A percentile compares a stretch with the other conserved stretches of the same genome.
phyloP scores from a whole-genome alignment of 768 basidiomycete genomes.

The Naematelia aurantialba region DNA sequence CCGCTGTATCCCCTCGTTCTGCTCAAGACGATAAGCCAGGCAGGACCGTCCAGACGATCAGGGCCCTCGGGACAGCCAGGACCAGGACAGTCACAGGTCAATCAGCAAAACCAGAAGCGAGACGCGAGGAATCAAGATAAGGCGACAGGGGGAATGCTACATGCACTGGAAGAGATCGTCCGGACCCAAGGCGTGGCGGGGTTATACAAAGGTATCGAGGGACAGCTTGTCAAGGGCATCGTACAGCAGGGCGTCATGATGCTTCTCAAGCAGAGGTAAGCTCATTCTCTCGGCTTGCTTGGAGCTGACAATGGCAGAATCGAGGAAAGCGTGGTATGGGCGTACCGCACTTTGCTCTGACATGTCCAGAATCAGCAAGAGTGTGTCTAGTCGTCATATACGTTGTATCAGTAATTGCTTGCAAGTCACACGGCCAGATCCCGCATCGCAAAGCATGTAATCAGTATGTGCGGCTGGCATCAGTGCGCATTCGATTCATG shows the following conservation, averaged over 20 bases:
- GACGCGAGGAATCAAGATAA: neutral
- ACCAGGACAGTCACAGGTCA: neutral
- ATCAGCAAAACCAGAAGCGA: slow-evolving; percentile 1
- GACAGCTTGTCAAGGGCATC: slow-evolving; percentile 38
- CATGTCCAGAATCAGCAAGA: too few relatives aligned
- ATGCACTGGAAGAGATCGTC: slow-evolving; percentile 14
- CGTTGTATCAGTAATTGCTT: too few relatives aligned
- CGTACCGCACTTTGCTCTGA: slow-evolving; percentile 15
- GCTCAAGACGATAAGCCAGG: slow-evolving; percentile 30
- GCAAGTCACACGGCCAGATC: too few relatives aligned
- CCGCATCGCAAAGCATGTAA: neutral
- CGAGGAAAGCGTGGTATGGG: slow-evolving; percentile 27
- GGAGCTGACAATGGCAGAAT: slow-evolving; percentile 22
- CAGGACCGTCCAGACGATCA: neutral
- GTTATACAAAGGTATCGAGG: slow-evolving; percentile 38
- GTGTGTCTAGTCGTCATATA: too few relatives aligned
- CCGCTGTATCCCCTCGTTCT: slow-evolving; percentile 42
- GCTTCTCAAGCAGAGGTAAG: slow-evolving; percentile 44
- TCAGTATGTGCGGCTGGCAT: neutral
- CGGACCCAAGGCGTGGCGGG: slow-evolving; percentile 22
- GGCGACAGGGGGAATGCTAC: slow-evolving; percentile 8
- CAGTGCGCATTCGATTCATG: slow-evolving; percentile 7
- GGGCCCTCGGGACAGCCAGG: neutral
- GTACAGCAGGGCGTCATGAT: slow-evolving; percentile 45
- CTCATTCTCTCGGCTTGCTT: neutral